Percentiles rank a stretch among this genome's conserved stretches.
Conservation (phyloP, 257 asterid species). For the Capsicum pubescens region DNA sequence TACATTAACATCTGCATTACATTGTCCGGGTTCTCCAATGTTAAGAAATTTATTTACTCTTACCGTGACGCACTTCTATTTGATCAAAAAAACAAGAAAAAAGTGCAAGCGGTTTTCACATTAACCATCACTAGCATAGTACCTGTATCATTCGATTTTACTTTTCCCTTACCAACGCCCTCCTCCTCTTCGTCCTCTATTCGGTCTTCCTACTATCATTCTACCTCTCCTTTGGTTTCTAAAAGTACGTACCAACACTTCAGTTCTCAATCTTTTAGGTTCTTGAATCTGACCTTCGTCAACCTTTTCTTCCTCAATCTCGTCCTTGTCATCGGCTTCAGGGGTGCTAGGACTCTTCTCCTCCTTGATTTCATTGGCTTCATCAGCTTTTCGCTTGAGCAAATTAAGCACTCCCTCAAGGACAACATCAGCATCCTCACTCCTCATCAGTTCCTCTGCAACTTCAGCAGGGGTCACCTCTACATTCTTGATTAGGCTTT, state of each 20-base stretch:
- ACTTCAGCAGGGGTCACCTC: slow-evolving; percentile 71
- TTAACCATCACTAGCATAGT: not conserved
- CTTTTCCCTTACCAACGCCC: slow-evolving; percentile 12
- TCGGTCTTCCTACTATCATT: slow-evolving; percentile 8
- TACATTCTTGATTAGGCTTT: slow-evolving; percentile 47
- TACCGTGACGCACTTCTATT: not conserved
- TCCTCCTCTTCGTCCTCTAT: slow-evolving; percentile 15
- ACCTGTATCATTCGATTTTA: not conserved
- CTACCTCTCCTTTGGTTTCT: slow-evolving; percentile 29
- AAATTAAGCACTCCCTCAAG: slow-evolving; percentile 63
- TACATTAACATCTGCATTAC: slow-evolving; percentile 8
- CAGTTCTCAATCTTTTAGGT: slow-evolving; percentile 28
- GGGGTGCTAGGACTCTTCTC: not conserved
- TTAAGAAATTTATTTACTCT: not conserved
- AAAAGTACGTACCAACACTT: slow-evolving; percentile 14
- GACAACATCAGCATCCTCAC: slow-evolving; percentile 58
- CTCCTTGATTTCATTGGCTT: slow-evolving; percentile 26
- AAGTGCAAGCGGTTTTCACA: not conserved
- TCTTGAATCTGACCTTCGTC: not conserved
- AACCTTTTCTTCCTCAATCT: not conserved
- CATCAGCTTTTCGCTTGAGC: slow-evolving; percentile 48
- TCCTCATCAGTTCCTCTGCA: slow-evolving; percentile 85
- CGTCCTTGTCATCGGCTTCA: not conserved
- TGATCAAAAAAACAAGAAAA: not conserved
- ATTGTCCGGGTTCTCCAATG: not conserved